These are phyloP conservation scores for Aspergillus chevalieri DNA, from an alignment of 2,329 filamentous ascomycete genomes.

Conservation along the genomic window DNA sequence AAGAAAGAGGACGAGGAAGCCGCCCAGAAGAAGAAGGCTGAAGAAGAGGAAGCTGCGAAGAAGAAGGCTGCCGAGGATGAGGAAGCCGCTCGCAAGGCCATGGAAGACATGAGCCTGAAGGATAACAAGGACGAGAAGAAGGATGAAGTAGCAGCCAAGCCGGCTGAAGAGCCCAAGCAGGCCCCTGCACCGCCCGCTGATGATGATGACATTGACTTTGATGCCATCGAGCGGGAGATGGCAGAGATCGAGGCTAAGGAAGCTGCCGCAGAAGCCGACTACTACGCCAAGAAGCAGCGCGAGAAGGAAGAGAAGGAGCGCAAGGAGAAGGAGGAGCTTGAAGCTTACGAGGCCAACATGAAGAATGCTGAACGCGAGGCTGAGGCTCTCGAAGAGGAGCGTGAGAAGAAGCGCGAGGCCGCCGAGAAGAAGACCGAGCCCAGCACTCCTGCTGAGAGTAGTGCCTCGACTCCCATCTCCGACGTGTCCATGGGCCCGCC, in stretches of 20 bases:
- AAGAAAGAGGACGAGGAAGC: conserved; percentile 25
- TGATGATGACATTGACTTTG: conserved; percentile 41
- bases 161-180: conserved; percentile 19
- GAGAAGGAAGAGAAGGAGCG: conserved; percentile 54
- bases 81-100: conserved; percentile 15
- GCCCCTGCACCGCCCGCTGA: conserved; percentile 21
- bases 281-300: conserved; percentile 69
- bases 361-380: conserved; percentile 45
- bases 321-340: conserved; percentile 42
- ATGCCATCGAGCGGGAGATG: conserved; percentile 43
- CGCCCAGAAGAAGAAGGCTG: conserved; percentile 23
- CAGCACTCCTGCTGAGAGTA: conserved; percentile 40
- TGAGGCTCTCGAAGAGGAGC: conserved; percentile 42
- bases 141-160: conserved; percentile 36
- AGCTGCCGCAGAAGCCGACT: conserved; percentile 39
- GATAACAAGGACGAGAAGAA: conserved; percentile 14
- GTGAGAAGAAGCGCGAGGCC: conserved; percentile 35
- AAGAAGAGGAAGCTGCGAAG: conserved; percentile 24
- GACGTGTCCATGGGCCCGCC: conserved; percentile 44
- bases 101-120: conserved; percentile 19
- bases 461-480: conserved; percentile 42
- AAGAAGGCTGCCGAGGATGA: conserved; percentile 22
- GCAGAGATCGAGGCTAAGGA: conserved; percentile 44
- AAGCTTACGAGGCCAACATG: conserved; percentile 42
- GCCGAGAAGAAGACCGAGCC: conserved; percentile 28